Percentiles rank a stretch among this genome's conserved stretches.
These are phyloP conservation scores for Evernia prunastri DNA, from an alignment of 495 filamentous ascomycete genomes.

Conservation along the genomic window DNA sequence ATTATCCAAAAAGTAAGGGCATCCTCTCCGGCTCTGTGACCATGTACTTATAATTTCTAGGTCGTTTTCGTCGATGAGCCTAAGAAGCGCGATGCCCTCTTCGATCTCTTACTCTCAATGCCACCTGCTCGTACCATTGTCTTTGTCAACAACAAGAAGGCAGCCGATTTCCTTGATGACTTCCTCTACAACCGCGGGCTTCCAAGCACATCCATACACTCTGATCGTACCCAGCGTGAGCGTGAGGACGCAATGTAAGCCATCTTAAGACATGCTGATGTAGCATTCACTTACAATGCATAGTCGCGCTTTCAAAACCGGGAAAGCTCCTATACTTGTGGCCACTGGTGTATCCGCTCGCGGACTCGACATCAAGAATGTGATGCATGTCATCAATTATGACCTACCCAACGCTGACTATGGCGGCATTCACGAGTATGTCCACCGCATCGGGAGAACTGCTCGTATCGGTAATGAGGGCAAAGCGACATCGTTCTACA, in stretches of 20 bases:
- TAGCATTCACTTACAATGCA: constrained; percentile 21
- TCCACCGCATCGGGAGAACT: constrained; percentile 92
- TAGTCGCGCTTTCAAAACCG: constrained; percentile 73
- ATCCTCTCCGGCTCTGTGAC: not conserved
- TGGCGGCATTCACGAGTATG: constrained; percentile 91
- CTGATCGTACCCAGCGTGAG: constrained; percentile 81
- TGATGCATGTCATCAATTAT: constrained; percentile 90
- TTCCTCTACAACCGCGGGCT: constrained; percentile 72
- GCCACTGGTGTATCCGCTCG: constrained; percentile 80
- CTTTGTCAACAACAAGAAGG: constrained; percentile 75
- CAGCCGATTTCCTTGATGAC: constrained; percentile 78
- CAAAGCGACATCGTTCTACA: constrained; percentile 84
- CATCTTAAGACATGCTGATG: not conserved
- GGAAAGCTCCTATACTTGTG: constrained; percentile 68
- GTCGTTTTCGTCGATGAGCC: constrained; percentile 55
- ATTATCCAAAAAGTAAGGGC: constrained; percentile 58
- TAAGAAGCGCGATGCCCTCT: constrained; percentile 62
- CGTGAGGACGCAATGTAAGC: constrained; percentile 85
- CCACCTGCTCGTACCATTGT: constrained; percentile 76
- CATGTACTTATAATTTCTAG: constrained; percentile 25
- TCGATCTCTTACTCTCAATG: constrained; percentile 62
- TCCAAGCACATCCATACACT: constrained; percentile 80
- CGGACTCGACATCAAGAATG: constrained; percentile 81
- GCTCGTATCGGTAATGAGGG: constrained; percentile 88
- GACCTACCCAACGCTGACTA: constrained; percentile 63